phyloP scores from a whole-genome alignment of 129 eudicot genomes.

The Ambrosia artemisiifolia region DNA sequence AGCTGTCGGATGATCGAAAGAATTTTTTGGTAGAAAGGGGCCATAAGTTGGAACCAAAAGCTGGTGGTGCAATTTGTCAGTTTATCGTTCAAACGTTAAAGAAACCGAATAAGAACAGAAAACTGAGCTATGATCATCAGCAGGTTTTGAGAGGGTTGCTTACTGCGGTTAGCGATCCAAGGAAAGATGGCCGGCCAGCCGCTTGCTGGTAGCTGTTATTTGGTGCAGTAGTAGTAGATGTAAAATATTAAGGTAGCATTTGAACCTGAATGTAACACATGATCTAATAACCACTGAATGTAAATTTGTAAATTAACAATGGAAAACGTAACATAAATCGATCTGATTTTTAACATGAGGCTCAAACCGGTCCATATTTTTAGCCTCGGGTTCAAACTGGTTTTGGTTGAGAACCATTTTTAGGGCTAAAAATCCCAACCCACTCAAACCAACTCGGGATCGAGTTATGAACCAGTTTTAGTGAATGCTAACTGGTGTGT shows the following conservation, averaged over 20 bases:
- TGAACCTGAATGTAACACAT: not conserved
- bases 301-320: not conserved
- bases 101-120: constrained; percentile 31
- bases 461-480: no score
- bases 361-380: no score
- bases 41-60: constrained; percentile 49
- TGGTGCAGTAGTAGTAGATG: not conserved
- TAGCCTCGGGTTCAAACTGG: no score
- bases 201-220: constrained; percentile 36
- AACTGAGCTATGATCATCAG: constrained; percentile 17
- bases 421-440: no score
- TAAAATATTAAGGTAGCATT: not conserved
- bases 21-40: constrained; percentile 68
- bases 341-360: no score
- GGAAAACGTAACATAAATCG: no score
- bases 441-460: no score
- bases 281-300: not conserved
- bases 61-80: constrained; percentile 79
- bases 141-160: constrained; percentile 50
- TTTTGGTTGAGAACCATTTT: no score
- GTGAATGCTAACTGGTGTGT: no score
- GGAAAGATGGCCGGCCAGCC: constrained; percentile 90
- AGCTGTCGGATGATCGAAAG: constrained; percentile 50
- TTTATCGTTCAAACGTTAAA: constrained; percentile 58
- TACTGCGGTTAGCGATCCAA: constrained; percentile 81